Evolutionary conservation across 192 early-diverging fungal species (phyloP).

Genomic region (Phycomyces blakesleeanus): DNA sequence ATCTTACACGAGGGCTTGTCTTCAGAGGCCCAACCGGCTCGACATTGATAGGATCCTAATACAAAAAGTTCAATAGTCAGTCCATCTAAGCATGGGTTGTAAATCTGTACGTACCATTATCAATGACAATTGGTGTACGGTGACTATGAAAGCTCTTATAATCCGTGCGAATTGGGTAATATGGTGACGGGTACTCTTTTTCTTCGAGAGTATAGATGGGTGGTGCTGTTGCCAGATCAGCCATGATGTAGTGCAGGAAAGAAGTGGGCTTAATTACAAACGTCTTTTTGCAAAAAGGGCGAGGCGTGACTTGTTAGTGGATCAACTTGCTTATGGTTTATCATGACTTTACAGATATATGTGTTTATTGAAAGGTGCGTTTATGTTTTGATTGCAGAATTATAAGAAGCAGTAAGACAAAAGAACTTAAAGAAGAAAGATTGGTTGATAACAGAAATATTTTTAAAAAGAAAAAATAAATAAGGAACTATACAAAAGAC

Average conservation of each 20-base stretch:
- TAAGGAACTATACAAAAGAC: no score
- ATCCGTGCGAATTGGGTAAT: conserved; percentile 34
- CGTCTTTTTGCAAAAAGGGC: not conserved
- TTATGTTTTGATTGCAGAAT: no score
- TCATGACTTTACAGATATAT: no score
- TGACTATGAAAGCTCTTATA: conserved; percentile 42
- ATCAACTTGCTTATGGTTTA: no score
- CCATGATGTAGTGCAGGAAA: not conserved
- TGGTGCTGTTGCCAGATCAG: not conserved
- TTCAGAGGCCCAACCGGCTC: conserved; percentile 81
- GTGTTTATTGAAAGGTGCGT: no score
- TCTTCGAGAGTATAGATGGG: conserved; percentile 29
- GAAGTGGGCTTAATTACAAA: not conserved
- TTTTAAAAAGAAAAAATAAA: no score
- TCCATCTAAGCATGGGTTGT: not conserved
- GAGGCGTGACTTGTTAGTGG: not conserved
- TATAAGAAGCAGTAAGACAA: no score
- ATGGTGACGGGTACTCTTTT: conserved; percentile 39
- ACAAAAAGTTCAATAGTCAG: not conserved
- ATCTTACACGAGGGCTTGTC: conserved; percentile 51
- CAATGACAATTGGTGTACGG: conserved; percentile 59
- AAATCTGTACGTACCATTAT: conserved; percentile 48
- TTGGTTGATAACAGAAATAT: no score
- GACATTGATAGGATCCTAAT: conserved; percentile 68
- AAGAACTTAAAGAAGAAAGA: no score